These are phyloP conservation scores for Mediolabrus comicus DNA, from an alignment of 108 stramenopile species.

Conservation along the genomic window DNA sequence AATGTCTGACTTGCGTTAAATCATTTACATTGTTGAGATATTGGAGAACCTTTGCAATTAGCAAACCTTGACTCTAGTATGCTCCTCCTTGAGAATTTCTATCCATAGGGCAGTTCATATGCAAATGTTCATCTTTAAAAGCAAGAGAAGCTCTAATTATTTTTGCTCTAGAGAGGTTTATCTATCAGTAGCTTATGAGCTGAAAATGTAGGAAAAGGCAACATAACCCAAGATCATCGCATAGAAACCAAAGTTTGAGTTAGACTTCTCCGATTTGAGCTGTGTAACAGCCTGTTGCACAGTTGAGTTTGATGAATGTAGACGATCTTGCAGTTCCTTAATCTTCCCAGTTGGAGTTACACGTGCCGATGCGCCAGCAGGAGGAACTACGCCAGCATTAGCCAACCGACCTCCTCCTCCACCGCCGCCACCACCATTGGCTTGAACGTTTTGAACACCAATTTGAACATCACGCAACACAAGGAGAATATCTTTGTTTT, in stretches of 20 bases:
- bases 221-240: constrained; percentile 91
- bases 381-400: constrained; percentile 33
- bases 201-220: constrained; percentile 84
- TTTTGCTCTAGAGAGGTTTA: background rate
- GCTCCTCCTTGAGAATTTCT: no score
- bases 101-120: no score
- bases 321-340: constrained; percentile 79
- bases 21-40: no score
- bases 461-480: constrained; percentile 95
- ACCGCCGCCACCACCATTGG: constrained; percentile 53
- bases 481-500: constrained; percentile 91
- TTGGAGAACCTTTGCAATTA: no score
- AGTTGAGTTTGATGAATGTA: constrained; percentile 73
- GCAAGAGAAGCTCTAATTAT: background rate
- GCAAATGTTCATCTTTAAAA: no score
- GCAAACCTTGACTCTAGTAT: no score
- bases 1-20: no score
- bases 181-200: constrained; percentile 25
- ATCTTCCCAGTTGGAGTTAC: constrained; percentile 89
- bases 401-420: constrained; percentile 48
- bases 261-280: constrained; percentile 64
- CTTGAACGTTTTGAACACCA: constrained; percentile 78
- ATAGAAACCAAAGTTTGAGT: constrained; percentile 83
- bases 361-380: constrained; percentile 45
- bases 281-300: constrained; percentile 81